Conservation (phyloP, 2,329 filamentous ascomycete genomes). For the Penicillium sp. region DNA sequence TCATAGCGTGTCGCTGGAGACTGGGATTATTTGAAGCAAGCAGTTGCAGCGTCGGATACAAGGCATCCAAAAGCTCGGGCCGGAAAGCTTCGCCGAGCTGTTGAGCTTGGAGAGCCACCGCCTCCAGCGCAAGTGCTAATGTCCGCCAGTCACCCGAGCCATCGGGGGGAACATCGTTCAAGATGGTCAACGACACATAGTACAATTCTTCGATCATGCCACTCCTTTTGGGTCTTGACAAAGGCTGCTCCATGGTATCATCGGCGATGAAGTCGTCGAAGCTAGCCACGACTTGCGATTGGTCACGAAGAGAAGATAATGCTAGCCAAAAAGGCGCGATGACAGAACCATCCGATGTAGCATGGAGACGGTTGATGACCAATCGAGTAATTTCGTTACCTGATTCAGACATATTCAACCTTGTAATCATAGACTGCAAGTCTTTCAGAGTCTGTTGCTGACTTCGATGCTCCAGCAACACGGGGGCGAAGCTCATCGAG, state of each 20-base stretch:
- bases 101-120: slow-evolving; percentile 71
- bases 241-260: slow-evolving; percentile 33
- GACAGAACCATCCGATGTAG: slow-evolving; percentile 57
- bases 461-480: slow-evolving; percentile 64
- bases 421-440: slow-evolving; percentile 60
- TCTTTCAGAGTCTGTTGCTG: slow-evolving; percentile 64
- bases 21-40: slow-evolving; percentile 68
- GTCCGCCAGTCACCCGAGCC: slow-evolving; percentile 64
- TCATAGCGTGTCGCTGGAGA: slow-evolving; percentile 78
- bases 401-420: slow-evolving; percentile 49
- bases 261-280: slow-evolving; percentile 68
- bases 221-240: slow-evolving; percentile 25
- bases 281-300: slow-evolving; percentile 51
- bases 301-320: slow-evolving; percentile 66
- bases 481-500: slow-evolving; percentile 53
- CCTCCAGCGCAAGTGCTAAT: slow-evolving; percentile 76
- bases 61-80: slow-evolving; percentile 80
- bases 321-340: slow-evolving; percentile 78
- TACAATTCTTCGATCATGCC: slow-evolving; percentile 47
- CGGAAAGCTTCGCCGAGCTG: slow-evolving; percentile 68
- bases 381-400: slow-evolving; percentile 57
- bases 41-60: slow-evolving; percentile 90
- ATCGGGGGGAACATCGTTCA: slow-evolving; percentile 40
- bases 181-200: slow-evolving; percentile 40
- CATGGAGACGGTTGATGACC: slow-evolving; percentile 63